These are phyloP conservation scores for Botrytis paeoniae DNA, from an alignment of 2,329 filamentous ascomycete species.

Conservation along the genomic window DNA sequence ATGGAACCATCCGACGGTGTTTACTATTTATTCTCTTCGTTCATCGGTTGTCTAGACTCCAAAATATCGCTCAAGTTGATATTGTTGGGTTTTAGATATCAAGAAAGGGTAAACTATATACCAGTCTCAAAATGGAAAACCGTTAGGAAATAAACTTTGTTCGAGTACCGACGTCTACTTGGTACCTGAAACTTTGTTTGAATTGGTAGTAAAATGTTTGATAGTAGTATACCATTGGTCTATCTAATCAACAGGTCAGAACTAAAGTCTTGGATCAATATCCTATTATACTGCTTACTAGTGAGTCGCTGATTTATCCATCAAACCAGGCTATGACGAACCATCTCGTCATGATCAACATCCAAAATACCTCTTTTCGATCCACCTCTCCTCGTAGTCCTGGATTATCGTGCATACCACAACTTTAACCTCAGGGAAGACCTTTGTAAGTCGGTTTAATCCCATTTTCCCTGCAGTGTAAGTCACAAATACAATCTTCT, in stretches of 20 bases:
- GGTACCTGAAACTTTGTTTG: not conserved
- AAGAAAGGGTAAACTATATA: not conserved
- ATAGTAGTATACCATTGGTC: not conserved
- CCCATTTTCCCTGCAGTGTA: slow-evolving; percentile 85
- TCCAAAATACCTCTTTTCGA: slow-evolving; percentile 87
- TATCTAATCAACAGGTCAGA: not conserved
- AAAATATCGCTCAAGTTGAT: not conserved
- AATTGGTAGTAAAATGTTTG: not conserved
- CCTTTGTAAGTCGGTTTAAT: slow-evolving; percentile 78
- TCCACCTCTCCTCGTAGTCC: slow-evolving; percentile 83
- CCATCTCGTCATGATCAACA: slow-evolving; percentile 51
- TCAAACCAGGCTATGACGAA: not conserved
- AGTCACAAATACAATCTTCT: slow-evolving; percentile 87
- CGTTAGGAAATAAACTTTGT: not conserved
- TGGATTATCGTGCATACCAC: slow-evolving; percentile 80
- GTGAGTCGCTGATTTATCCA: not conserved
- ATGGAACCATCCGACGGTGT: not conserved
- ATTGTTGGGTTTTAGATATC: not conserved
- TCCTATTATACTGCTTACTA: not conserved
- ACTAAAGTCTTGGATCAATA: not conserved
- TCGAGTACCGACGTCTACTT: not conserved
- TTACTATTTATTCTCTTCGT: not conserved
- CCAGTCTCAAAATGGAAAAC: not conserved
- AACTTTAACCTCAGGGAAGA: slow-evolving; percentile 83
- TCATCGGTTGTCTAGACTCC: not conserved